Percentiles rank a stretch among this genome's conserved stretches.
Conservation (phyloP, 176 grass and related monocot species). For the Lolium perenne region DNA sequence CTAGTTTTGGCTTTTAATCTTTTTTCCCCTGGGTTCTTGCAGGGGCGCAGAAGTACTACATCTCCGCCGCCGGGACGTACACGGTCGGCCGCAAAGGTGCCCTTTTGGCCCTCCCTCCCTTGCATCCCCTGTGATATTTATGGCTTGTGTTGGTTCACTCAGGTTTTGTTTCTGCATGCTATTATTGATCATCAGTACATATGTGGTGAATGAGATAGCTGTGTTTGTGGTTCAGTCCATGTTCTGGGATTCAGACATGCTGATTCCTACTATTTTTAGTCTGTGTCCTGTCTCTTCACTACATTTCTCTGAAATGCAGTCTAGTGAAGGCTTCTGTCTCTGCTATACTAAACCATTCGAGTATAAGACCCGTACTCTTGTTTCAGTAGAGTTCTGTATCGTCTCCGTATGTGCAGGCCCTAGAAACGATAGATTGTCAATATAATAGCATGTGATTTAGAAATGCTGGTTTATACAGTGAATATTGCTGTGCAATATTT, state of each 20-base stretch:
- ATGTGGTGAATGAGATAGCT: not conserved
- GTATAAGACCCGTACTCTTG: not conserved
- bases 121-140: not conserved
- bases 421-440: not conserved
- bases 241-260: not conserved
- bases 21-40: conserved; percentile 28
- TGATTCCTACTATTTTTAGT: not conserved
- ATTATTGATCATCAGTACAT: not conserved
- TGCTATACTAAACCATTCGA: conserved; percentile 21
- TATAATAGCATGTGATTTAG: conserved; percentile 4
- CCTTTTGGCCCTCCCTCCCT: conserved; percentile 13
- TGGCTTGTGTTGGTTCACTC: not conserved
- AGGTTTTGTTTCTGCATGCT: not conserved
- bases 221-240: not conserved
- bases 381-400: not conserved
- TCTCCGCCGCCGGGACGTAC: conserved; percentile 84
- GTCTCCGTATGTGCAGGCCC: not conserved
- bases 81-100: conserved; percentile 94
- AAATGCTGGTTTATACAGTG: not conserved
- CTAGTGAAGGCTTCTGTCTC: not conserved
- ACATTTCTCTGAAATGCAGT: conserved; percentile 9
- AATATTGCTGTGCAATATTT: not conserved
- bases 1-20: not conserved
- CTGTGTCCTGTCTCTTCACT: not conserved
- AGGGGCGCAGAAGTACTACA: conserved; percentile 75